phyloP scores from a whole-genome alignment of 441 rosid genomes.

The Eutrema salsugineum region DNA sequence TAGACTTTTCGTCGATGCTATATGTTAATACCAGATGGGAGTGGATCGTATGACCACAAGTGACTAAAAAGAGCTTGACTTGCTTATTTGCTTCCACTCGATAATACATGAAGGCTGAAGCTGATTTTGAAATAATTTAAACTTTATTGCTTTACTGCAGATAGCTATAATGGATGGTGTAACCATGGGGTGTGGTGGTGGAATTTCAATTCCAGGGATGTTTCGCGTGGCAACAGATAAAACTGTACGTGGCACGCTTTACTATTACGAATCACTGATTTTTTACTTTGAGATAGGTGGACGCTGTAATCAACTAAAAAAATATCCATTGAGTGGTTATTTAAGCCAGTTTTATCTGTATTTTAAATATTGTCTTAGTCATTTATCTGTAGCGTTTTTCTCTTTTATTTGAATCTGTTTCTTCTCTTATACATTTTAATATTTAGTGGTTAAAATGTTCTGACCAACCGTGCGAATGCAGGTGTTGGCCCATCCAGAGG shows the following conservation, averaged over 20 bases:
- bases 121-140: background rate
- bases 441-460: background rate
- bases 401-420: background rate
- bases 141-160: constrained; percentile 33
- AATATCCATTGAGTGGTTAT: background rate
- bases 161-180: constrained; percentile 87
- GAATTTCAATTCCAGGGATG: constrained; percentile 87
- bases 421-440: background rate
- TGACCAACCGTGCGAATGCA: constrained; percentile 19
- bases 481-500: constrained; percentile 86
- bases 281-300: background rate
- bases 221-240: constrained; percentile 79
- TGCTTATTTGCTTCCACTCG: background rate
- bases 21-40: constrained; percentile 10
- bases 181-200: constrained; percentile 91
- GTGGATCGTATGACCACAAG: background rate
- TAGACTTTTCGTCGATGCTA: constrained; percentile 6
- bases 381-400: background rate
- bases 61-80: background rate
- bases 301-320: background rate
- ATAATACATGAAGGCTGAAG: background rate
- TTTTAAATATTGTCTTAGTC: background rate
- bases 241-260: constrained; percentile 60
- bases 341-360: background rate
- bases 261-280: background rate